Evolutionary conservation across 208 protist species (phyloP), one percentile per base, ranked within the genome.

Genomic region (Crithidia fasciculata): DNA sequence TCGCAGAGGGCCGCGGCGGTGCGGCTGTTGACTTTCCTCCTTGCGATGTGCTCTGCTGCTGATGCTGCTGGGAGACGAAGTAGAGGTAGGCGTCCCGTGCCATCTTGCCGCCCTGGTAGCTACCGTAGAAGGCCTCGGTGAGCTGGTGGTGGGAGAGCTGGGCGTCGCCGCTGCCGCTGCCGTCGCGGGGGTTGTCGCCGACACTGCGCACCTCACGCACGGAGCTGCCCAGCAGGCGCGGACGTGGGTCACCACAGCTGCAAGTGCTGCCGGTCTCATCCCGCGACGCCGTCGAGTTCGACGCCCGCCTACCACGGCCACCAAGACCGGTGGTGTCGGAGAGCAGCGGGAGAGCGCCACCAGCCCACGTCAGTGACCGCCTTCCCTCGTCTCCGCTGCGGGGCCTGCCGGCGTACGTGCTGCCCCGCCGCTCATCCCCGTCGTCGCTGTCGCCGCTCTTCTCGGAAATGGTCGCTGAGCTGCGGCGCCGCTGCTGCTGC

Each of bases 11-110:
- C 28, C 28, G 28, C 28, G 28, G 28, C 28, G 28, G 28, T 2
- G 28, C 28, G 28, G 28, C 28, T 28, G 28, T 28, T 28, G 28
- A 1, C 28, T 28, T 28, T 28, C 28, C 28, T 28, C 28, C 28
- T 28, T 28, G 28, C 28, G 28, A 28, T 28, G 28, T 28, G 28
- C 28, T 28, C 28, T 56, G 18, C 43, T 62, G 40, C 56, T 49
- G 19, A 16, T 69, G 63, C 39, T 72, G 65, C 41, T 71, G 72
- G 5, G 61, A 43, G 55, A 90, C 45, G 72, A 89, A 94, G 71
- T 88, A 79, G n/a, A 82, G 59, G 57, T 94, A 94, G 37, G 81
- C 85, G 56, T 88, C 86, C n/a, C 78, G 72, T 15, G 89, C 89
- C 81, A 94, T 84, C 59, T 81, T 63, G 0, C 74, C 76, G n/a